Conservation (phyloP, 2,329 filamentous ascomycete genomes). For the Xylaria sp. region DNA sequence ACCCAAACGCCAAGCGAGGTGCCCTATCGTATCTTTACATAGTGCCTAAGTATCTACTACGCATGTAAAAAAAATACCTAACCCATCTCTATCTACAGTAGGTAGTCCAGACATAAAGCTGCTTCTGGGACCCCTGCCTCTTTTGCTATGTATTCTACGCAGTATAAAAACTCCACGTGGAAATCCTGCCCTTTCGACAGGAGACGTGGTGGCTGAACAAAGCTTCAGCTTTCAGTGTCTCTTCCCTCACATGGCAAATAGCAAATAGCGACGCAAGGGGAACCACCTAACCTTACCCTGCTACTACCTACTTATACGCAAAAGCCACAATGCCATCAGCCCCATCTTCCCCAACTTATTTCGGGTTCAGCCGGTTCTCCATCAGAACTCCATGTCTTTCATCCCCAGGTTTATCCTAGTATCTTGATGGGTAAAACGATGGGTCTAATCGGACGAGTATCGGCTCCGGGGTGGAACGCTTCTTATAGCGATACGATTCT, state of each 20-base stretch:
- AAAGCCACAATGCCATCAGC: background rate
- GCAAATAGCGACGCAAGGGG: no score
- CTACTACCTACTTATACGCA: no score
- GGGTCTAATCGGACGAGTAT: constrained; percentile 9
- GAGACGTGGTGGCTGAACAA: no score
- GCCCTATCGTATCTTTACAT: no score
- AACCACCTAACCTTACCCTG: no score
- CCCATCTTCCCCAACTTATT: background rate
- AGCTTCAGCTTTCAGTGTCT: background rate
- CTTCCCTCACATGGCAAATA: background rate
- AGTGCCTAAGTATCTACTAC: no score
- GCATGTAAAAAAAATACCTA: no score
- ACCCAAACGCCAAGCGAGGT: no score
- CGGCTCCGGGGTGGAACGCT: constrained; percentile 14
- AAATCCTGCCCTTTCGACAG: background rate
- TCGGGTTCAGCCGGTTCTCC: background rate
- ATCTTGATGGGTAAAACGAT: constrained; percentile 1
- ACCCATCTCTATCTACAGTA: no score
- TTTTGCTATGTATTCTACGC: no score
- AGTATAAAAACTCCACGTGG: constrained; percentile 10
- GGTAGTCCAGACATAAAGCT: background rate
- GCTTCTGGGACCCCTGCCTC: background rate
- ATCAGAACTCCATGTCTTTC: background rate
- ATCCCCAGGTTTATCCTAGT: background rate
- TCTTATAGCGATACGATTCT: background rate